These are phyloP conservation scores for Pichia phayaonensis DNA, from an alignment of 805 yeast species.

Conservation along the genomic window DNA sequence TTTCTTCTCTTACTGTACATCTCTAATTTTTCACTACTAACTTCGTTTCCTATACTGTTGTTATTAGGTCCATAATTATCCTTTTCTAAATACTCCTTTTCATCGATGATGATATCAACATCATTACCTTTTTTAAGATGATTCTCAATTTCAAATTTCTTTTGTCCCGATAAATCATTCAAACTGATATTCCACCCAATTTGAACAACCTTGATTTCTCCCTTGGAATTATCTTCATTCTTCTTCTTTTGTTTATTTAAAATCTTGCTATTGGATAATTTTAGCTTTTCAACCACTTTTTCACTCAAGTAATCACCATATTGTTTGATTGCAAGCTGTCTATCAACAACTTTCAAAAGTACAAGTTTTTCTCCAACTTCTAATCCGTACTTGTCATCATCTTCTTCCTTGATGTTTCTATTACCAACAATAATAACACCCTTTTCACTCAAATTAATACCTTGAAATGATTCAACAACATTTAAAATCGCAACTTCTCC, in stretches of 20 bases:
- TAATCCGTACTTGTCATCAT: slow-evolving; percentile 5
- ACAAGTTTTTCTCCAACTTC: slow-evolving; percentile 7
- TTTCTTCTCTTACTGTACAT: neutral
- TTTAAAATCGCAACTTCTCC: slow-evolving; percentile 12
- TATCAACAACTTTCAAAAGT: slow-evolving; percentile 22
- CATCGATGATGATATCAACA: slow-evolving; percentile 35
- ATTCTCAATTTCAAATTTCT: slow-evolving; percentile 39
- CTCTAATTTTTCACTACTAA: neutral
- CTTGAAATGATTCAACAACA: slow-evolving; percentile 10
- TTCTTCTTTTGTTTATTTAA: slow-evolving; percentile 10
- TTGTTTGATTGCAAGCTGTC: slow-evolving; percentile 20
- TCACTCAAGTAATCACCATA: slow-evolving; percentile 22
- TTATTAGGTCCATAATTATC: slow-evolving; percentile 6
- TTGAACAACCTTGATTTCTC: slow-evolving; percentile 33
- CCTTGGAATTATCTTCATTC: slow-evolving; percentile 2
- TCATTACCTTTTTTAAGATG: slow-evolving; percentile 38
- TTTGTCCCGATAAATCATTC: slow-evolving; percentile 46
- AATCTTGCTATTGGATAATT: slow-evolving; percentile 11
- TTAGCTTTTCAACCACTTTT: slow-evolving; percentile 14
- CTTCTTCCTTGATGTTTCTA: slow-evolving; percentile 4
- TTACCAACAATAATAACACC: slow-evolving; percentile 21
- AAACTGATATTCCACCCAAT: slow-evolving; percentile 51
- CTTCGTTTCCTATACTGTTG: neutral
- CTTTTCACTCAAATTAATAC: slow-evolving; percentile 19
- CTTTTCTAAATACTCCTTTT: slow-evolving; percentile 24